phyloP scores from a whole-genome alignment of 73 alveolate species.

The Paramecium pentaurelia region DNA sequence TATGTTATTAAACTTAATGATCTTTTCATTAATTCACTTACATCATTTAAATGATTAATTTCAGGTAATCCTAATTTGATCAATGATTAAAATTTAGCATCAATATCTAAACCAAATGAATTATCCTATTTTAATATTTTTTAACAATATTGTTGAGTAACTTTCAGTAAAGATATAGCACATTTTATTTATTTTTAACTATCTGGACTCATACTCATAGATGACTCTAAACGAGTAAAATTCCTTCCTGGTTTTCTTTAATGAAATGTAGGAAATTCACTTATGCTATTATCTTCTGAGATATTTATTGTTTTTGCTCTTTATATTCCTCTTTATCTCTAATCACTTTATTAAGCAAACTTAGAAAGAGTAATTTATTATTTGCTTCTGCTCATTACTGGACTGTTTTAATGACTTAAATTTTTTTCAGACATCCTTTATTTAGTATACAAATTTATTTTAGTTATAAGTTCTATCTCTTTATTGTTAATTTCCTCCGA shows the following conservation, averaged over 20 bases:
- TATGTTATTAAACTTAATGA: background rate
- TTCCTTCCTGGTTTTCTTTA: background rate
- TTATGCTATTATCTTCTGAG: background rate
- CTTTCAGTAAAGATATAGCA: conserved; percentile 27
- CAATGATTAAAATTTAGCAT: background rate
- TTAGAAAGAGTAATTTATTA: background rate
- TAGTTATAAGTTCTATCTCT: conserved; percentile 28
- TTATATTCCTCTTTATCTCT: background rate
- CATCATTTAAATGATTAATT: background rate
- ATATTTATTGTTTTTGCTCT: conserved; percentile 42
- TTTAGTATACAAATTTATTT: conserved; percentile 1
- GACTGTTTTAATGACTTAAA: conserved; percentile 30
- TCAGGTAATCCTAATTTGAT: background rate
- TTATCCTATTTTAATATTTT: background rate
- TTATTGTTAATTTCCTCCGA: background rate
- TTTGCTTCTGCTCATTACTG: conserved; percentile 15
- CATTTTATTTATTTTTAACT: background rate
- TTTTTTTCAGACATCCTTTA: background rate
- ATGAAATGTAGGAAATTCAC: conserved; percentile 8
- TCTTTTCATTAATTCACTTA: background rate
- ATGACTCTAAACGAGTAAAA: background rate
- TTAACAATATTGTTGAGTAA: conserved; percentile 20
- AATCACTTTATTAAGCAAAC: conserved; percentile 25
- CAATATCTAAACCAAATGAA: background rate
- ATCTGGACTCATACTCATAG: conserved; percentile 43